Conservation (phyloP, 257 asterid species). For the Solanum chaucha region DNA sequence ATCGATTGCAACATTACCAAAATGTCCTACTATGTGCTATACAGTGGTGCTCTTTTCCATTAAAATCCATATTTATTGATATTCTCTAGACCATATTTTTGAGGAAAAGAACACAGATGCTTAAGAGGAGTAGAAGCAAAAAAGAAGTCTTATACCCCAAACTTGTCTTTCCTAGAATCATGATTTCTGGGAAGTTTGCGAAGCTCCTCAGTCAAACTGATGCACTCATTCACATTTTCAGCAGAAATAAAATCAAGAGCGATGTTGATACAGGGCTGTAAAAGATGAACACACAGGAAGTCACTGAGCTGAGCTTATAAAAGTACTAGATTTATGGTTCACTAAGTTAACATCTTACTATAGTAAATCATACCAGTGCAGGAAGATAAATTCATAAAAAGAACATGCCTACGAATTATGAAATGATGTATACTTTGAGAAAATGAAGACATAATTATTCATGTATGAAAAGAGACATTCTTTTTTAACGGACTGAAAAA, state of each 20-base stretch:
- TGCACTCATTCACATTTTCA: conserved; percentile 25
- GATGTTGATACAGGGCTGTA: conserved; percentile 35
- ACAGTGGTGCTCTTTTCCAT: background rate
- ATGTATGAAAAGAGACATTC: background rate
- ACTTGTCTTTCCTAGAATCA: conserved; percentile 27
- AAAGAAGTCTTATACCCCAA: conserved; percentile 16
- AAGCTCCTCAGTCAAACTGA: conserved; percentile 26
- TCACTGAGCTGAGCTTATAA: background rate
- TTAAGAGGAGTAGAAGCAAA: background rate
- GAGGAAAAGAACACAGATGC: background rate
- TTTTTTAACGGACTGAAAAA: too few relatives aligned
- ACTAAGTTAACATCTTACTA: background rate
- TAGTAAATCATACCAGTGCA: background rate
- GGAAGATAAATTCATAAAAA: background rate
- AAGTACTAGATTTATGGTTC: background rate
- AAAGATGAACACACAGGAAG: background rate
- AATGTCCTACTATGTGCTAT: background rate
- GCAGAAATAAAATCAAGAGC: conserved; percentile 36
- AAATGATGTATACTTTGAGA: background rate
- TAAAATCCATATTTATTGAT: background rate
- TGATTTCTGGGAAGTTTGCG: conserved; percentile 30
- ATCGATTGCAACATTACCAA: background rate
- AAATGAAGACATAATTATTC: background rate
- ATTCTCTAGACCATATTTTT: background rate
- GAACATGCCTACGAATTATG: too few relatives aligned